Evolutionary conservation across 495 filamentous ascomycete species (phyloP), one percentile per base, ranked within the genome.

Genomic region (Acidiella bohemica): DNA sequence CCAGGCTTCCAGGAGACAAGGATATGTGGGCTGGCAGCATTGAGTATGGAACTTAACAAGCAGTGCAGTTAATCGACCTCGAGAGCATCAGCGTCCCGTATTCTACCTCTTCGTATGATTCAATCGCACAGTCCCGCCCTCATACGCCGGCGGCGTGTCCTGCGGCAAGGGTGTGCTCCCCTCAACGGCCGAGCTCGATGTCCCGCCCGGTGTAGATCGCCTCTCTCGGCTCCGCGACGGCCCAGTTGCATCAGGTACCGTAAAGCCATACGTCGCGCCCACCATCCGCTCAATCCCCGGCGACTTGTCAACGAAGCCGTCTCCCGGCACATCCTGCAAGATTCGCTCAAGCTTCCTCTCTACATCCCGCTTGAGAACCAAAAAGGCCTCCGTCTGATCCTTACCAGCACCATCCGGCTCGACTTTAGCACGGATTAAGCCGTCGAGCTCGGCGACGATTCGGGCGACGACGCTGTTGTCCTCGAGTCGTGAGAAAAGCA

Each of bases 321-420:
- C 39, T 7, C 27, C 19, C 26, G 42, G 42, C 18, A 46, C 36
- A 11, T 16, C 34, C 10, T 27, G 24, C 18, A 50, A 23, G 18
- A 50, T 45, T 6, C 23, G 28, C 23, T 45, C 47, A 8, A 50
- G 32, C 37, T 19, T 41, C 21, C 32, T 45, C 27, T 41, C 42
- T 22, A 46, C 42, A n/a, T 48, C 32, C 45, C 20, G 36, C 22
- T 20, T 36, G 18, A 48, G 20, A 17, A 23, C 39, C 18, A 10
- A 18, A 27, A 48, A 48, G 4, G 45, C 45, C 22, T 48, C 39
- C 11, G 29, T 23, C 19, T 48, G 38, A 30, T 42, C 24, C n/a
- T 29, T 34, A 7, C 45, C 45, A 26, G 39, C 45, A 3, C 3
- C 23, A 5, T 29, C 38, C 2, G 45, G 45, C 34, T 48, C 45